Percentiles rank a stretch among this genome's conserved stretches.
phyloP scores from a whole-genome alignment of 2,329 filamentous ascomycete species.

The Colletotrichum sp. region DNA sequence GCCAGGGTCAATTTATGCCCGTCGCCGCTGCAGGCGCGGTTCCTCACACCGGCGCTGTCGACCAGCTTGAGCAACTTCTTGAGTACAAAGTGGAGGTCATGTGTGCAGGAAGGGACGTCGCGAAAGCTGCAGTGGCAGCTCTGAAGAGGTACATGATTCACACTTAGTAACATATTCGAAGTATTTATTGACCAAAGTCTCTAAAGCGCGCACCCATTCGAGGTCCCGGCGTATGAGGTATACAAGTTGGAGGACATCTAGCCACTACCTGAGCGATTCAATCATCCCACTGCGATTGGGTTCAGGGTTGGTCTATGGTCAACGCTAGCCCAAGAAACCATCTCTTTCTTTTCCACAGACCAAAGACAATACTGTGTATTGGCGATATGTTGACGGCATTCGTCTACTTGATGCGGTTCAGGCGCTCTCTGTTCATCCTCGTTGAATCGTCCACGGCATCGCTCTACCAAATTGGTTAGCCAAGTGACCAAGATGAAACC shows the following conservation, averaged over 20 bases:
- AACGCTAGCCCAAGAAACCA: too few relatives aligned
- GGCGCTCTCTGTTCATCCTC: slow-evolving; percentile 74
- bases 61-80: slow-evolving; percentile 48
- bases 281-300: too few relatives aligned
- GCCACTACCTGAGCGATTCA: too few relatives aligned
- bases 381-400: too few relatives aligned
- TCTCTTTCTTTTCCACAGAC: too few relatives aligned
- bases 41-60: slow-evolving; percentile 49
- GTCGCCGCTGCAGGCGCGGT: slow-evolving; percentile 41
- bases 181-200: too few relatives aligned
- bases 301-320: too few relatives aligned
- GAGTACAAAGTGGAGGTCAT: slow-evolving; percentile 53
- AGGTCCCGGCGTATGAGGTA: slow-evolving; percentile 30
- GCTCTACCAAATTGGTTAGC: slow-evolving; percentile 55
- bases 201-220: slow-evolving; percentile 28
- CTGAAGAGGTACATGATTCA: slow-evolving; percentile 46
- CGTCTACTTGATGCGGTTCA: slow-evolving; percentile 62
- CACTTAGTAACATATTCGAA: too few relatives aligned
- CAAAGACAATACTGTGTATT: too few relatives aligned
- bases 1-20: slow-evolving; percentile 52
- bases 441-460: slow-evolving; percentile 84
- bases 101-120: slow-evolving; percentile 46
- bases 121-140: slow-evolving; percentile 47
- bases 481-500: too few relatives aligned
- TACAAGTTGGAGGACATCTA: slow-evolving; percentile 25